These are phyloP conservation scores for Globisporangium yorkense DNA, from an alignment of 352 stramenopile species.

Conservation along the genomic window DNA sequence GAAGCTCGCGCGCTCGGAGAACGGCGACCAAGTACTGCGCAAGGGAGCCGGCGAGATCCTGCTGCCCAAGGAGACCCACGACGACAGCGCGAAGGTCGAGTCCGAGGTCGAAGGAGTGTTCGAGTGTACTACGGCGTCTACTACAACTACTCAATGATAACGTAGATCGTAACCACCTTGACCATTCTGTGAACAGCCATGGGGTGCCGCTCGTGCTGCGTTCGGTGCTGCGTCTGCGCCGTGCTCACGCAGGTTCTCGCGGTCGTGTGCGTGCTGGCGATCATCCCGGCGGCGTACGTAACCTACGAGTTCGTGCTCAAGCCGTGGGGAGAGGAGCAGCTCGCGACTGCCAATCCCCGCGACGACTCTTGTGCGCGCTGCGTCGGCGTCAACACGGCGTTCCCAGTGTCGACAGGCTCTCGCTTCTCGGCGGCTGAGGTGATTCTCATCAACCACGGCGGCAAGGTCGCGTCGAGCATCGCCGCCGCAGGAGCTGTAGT, in stretches of 20 bases:
- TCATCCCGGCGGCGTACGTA: conserved; percentile 32
- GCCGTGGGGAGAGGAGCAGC: conserved; percentile 34
- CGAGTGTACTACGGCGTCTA: background rate
- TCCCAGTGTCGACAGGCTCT: conserved; percentile 26
- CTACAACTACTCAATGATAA: background rate
- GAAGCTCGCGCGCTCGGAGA: conserved; percentile 21
- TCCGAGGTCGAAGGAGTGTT: conserved; percentile 11
- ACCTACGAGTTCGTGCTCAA: conserved; percentile 42
- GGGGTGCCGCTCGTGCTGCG: background rate
- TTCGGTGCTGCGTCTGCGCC: conserved; percentile 17
- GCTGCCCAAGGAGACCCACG: conserved; percentile 17
- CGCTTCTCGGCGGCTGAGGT: conserved; percentile 32
- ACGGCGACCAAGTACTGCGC: conserved; percentile 29
- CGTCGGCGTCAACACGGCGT: conserved; percentile 38
- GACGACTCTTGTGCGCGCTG: conserved; percentile 27
- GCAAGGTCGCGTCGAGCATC: conserved; percentile 20
- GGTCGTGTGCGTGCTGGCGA: conserved; percentile 22
- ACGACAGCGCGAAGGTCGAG: background rate
- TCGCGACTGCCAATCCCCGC: conserved; percentile 4
- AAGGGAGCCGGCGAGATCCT: conserved; percentile 43
- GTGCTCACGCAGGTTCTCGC: conserved; percentile 23
- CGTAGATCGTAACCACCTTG: background rate
- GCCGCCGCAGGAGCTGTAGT: conserved; percentile 28
- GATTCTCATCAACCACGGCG: conserved; percentile 37
- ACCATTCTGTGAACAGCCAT: background rate